Evolutionary conservation across 768 basidiomycete species (phyloP).

Genomic region (Dendrothele bispora): DNA sequence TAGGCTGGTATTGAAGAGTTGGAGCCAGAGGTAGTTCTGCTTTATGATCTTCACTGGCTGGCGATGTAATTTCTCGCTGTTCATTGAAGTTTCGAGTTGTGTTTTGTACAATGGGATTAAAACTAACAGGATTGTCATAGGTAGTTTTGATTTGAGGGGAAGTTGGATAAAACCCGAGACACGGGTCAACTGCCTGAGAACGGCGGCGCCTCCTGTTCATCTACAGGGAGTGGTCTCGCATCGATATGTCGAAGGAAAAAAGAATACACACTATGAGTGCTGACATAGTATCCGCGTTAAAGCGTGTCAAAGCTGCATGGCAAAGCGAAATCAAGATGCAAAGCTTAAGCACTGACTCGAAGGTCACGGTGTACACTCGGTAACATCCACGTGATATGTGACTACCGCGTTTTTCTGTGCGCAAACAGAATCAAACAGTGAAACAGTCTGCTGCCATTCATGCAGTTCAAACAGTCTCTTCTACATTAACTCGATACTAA

Average conservation of each 20-base stretch:
- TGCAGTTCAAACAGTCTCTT: too few species aligned
- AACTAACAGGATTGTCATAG: not conserved
- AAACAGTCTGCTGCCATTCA: too few species aligned
- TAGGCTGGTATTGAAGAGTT: not conserved
- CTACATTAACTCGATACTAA: too few species aligned
- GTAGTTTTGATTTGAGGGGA: not conserved
- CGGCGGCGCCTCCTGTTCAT: slow-evolving; percentile 30
- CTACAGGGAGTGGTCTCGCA: not conserved
- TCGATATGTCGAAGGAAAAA: not conserved
- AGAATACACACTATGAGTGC: not conserved
- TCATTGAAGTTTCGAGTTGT: not conserved
- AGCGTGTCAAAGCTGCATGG: not conserved
- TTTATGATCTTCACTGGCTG: not conserved
- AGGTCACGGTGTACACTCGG: too few species aligned
- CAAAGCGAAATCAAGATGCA: not conserved
- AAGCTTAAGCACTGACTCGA: not conserved
- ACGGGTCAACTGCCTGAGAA: slow-evolving; percentile 37
- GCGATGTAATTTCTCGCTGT: not conserved
- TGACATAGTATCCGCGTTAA: not conserved
- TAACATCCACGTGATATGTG: too few species aligned
- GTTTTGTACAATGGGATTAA: not conserved
- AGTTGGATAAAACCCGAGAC: slow-evolving; percentile 34
- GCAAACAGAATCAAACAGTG: too few species aligned
- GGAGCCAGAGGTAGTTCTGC: not conserved
- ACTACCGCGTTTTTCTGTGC: too few species aligned